Percentiles rank a stretch among this genome's conserved stretches.
Evolutionary conservation across 2,329 filamentous ascomycete species (phyloP).

Genomic region (Ceratocystis diversiconidia): DNA sequence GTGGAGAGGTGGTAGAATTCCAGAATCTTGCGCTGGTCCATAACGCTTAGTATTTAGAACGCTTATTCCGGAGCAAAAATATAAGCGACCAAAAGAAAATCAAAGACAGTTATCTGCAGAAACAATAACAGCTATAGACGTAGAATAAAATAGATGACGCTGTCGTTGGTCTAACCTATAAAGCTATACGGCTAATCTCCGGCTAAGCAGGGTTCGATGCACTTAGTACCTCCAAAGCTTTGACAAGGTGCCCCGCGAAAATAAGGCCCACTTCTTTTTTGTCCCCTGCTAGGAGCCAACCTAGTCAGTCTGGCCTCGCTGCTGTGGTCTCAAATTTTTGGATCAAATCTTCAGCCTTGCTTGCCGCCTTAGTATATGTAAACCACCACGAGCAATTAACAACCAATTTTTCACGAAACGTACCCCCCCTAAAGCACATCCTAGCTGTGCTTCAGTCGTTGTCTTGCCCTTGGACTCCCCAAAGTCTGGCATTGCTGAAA

Average conservation of each 20-base stretch:
- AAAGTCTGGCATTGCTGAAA: not conserved
- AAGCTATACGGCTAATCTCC: conserved; percentile 6
- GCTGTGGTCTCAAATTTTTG: conserved; percentile 7
- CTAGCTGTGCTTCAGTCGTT: not conserved
- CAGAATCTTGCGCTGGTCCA: conserved; percentile 62
- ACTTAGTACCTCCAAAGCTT: not conserved
- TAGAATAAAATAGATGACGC: not conserved
- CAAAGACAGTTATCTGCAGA: not conserved
- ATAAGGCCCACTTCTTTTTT: not conserved
- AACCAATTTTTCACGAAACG: not conserved
- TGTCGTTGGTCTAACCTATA: not conserved
- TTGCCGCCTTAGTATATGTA: no score
- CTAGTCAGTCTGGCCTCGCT: conserved; percentile 4
- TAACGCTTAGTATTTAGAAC: conserved; percentile 23
- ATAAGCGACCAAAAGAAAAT: not conserved
- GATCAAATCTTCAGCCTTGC: conserved; percentile 16
- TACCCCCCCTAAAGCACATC: not conserved
- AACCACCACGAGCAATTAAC: not conserved
- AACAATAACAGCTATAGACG: not conserved
- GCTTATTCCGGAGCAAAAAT: not conserved
- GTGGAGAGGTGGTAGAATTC: conserved; percentile 80
- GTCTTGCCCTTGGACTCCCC: not conserved
- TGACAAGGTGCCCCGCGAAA: conserved; percentile 6
- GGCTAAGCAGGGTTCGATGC: not conserved
- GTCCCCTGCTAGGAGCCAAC: not conserved